Conservation (phyloP, 768 basidiomycete species). For the Pisolithus tinctorius region DNA sequence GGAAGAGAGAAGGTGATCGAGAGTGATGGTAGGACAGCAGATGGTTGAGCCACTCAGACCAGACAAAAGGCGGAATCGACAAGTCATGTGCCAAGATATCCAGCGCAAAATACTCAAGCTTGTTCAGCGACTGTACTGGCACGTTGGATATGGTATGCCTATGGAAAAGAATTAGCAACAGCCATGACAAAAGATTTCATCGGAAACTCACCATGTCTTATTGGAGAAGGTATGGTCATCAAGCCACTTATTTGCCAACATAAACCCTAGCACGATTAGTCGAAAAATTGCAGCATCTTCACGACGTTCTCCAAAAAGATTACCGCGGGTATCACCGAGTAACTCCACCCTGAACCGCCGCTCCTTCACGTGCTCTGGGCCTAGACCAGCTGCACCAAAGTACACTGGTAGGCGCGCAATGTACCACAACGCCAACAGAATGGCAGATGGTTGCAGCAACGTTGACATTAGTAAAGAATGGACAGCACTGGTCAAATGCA, state of each 20-base stretch:
- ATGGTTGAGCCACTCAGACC: constrained; percentile 68
- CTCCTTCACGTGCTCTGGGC: constrained; percentile 51
- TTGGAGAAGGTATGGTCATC: constrained; percentile 88
- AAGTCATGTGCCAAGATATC: constrained; percentile 68
- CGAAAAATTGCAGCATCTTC: constrained; percentile 66
- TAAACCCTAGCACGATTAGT: constrained; percentile 70
- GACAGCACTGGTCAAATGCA: constrained; percentile 47
- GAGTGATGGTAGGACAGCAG: constrained; percentile 60
- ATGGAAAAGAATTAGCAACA: constrained; percentile 7
- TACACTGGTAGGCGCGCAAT: constrained; percentile 70
- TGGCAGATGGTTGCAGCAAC: constrained; percentile 73
- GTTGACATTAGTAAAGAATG: constrained; percentile 75
- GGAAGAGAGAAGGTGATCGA: constrained; percentile 49
- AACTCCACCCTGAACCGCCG: constrained; percentile 57
- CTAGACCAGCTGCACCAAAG: constrained; percentile 46
- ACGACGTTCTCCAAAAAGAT: constrained; percentile 38
- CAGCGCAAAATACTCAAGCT: constrained; percentile 61
- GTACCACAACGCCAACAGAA: constrained; percentile 77
- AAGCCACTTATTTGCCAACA: constrained; percentile 86
- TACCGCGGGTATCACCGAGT: constrained; percentile 41
- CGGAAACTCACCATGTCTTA: constrained; percentile 66
- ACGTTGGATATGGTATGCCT: constrained; percentile 81
- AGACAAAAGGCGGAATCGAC: constrained; percentile 55
- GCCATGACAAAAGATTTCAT: background rate
- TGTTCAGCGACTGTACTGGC: constrained; percentile 63